These are phyloP conservation scores for Osmanthus fragrans DNA, from an alignment of 257 asterid species.

Conservation along the genomic window DNA sequence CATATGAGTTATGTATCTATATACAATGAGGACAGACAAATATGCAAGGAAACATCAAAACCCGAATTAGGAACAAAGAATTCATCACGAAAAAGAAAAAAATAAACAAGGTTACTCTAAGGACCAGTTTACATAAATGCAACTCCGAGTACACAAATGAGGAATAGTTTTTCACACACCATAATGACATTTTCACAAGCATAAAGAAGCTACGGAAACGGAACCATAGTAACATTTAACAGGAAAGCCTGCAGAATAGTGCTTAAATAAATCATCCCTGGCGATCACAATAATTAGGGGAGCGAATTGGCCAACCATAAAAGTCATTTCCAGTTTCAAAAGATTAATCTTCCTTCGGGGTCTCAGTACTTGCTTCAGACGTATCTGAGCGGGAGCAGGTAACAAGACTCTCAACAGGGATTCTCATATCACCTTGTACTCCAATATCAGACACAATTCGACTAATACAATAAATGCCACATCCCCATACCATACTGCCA, in stretches of 20 bases:
- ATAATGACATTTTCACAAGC: background rate
- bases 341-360: slow-evolving; percentile 31
- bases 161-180: background rate
- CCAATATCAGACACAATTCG: slow-evolving; percentile 78
- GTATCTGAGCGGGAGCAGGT: slow-evolving; percentile 24
- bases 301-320: slow-evolving; percentile 2
- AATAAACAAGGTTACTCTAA: too few relatives aligned
- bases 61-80: too few relatives aligned
- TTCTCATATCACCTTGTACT: slow-evolving; percentile 65
- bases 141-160: background rate
- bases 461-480: slow-evolving; percentile 67
- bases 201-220: background rate
- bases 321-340: too few relatives aligned
- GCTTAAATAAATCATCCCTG: background rate
- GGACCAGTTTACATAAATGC: background rate
- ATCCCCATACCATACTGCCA: slow-evolving; percentile 60
- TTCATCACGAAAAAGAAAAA: too few relatives aligned
- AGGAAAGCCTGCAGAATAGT: background rate
- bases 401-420: slow-evolving; percentile 85
- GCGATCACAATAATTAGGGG: background rate
- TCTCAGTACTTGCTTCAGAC: slow-evolving; percentile 28
- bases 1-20: background rate
- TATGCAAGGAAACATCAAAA: too few relatives aligned
- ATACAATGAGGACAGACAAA: too few relatives aligned
- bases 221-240: background rate